Conservation (phyloP, 768 basidiomycete genomes). For the Austroboletus eburneus region DNA sequence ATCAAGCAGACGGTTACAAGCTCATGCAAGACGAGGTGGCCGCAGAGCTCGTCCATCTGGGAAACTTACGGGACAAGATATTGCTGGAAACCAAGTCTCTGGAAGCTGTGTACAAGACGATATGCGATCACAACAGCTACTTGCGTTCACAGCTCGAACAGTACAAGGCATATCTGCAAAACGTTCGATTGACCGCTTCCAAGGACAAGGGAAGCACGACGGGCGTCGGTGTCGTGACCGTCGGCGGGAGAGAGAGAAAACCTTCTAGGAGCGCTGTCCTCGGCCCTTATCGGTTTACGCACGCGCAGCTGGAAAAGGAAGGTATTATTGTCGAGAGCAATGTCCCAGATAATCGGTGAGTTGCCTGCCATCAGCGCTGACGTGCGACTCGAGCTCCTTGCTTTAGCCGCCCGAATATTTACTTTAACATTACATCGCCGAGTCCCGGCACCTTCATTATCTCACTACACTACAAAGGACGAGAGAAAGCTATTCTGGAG, state of each 20-base stretch:
- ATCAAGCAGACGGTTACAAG: conserved; percentile 76
- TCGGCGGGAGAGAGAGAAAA: conserved; percentile 98
- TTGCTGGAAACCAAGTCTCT: conserved; percentile 86
- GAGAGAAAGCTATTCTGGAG: conserved; percentile 98
- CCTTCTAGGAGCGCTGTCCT: conserved; percentile 77
- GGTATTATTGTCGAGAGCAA: conserved; percentile 99
- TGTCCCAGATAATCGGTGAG: conserved; percentile 95
- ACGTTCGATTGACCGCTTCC: conserved; percentile 83
- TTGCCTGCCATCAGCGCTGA: neutral
- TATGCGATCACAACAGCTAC: conserved; percentile 98
- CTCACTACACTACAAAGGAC: conserved; percentile 96
- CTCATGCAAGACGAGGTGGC: conserved; percentile 98
- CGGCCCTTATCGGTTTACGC: conserved; percentile 96
- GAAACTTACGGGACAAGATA: conserved; percentile 95
- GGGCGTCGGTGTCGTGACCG: conserved; percentile 91
- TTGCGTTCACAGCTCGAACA: conserved; percentile 94
- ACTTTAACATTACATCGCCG: conserved; percentile 98
- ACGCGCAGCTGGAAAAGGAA: conserved; percentile 97
- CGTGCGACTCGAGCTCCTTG: conserved; percentile 1
- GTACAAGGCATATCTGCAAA: conserved; percentile 99
- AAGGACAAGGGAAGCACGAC: conserved; percentile 87
- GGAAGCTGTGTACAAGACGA: conserved; percentile 98
- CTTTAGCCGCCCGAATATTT: conserved; percentile 89
- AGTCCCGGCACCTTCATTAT: conserved; percentile 99
- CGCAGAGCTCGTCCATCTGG: conserved; percentile 92